Evolutionary conservation across 257 asterid species (phyloP).

Genomic region (Scutellaria barbata): DNA sequence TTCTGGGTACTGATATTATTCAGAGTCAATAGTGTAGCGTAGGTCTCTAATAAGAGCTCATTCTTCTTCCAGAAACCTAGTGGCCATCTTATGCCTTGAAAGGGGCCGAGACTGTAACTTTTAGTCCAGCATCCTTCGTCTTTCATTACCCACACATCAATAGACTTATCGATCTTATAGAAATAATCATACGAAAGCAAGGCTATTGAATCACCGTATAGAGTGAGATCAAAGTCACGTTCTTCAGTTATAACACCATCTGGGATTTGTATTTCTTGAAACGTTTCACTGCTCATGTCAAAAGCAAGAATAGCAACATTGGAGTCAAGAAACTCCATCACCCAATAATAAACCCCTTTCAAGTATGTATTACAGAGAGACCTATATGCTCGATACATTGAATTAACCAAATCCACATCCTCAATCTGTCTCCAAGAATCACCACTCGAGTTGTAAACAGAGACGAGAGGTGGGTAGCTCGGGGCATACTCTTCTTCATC

Average conservation of each 20-base stretch:
- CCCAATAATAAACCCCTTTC: constrained; percentile 53
- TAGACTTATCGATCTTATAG: constrained; percentile 10
- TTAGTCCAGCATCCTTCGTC: constrained; percentile 43
- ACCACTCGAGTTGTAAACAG: constrained; percentile 41
- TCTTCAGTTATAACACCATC: constrained; percentile 23
- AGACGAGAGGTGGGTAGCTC: constrained; percentile 27
- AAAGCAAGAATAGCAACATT: constrained; percentile 41
- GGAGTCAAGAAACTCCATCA: constrained; percentile 17
- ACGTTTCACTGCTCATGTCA: constrained; percentile 43
- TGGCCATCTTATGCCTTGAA: constrained; percentile 43
- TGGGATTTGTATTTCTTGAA: constrained; percentile 44
- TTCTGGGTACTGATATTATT: constrained; percentile 33
- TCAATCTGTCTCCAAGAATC: constrained; percentile 49
- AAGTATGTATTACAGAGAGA: constrained; percentile 45
- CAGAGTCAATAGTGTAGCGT: constrained; percentile 31
- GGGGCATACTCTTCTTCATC: constrained; percentile 27
- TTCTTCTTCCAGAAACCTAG: constrained; percentile 50
- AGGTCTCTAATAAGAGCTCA: constrained; percentile 45
- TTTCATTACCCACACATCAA: constrained; percentile 50
- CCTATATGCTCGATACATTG: constrained; percentile 16
- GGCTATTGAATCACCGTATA: constrained; percentile 41
- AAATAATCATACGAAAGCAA: constrained; percentile 34
- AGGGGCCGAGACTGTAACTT: constrained; percentile 37
- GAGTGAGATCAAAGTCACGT: constrained; percentile 38
- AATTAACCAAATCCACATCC: constrained; percentile 33